A percentile compares a stretch with the other conserved stretches of the same genome.
These are phyloP conservation scores for Marsdenia floribunda DNA, from an alignment of 257 asterid species.

Conservation along the genomic window DNA sequence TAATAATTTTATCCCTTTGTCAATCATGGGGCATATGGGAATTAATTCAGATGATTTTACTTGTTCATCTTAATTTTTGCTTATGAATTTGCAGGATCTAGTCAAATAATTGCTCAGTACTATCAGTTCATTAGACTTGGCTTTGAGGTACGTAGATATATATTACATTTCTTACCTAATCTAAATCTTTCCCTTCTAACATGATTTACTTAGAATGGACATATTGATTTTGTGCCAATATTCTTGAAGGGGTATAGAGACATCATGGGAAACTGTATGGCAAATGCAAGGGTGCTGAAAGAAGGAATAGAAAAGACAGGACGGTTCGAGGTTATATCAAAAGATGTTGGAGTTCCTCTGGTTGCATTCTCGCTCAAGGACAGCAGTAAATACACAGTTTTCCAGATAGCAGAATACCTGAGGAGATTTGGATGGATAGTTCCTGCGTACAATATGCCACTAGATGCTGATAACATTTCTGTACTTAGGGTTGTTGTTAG, in stretches of 20 bases:
- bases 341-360: conserved; percentile 65
- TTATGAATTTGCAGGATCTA: not conserved
- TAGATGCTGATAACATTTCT: conserved; percentile 53
- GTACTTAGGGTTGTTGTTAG: conserved; percentile 59
- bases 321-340: conserved; percentile 48
- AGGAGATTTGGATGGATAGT: conserved; percentile 78
- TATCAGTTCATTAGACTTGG: conserved; percentile 10
- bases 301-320: conserved; percentile 47
- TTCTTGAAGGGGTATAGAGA: conserved; percentile 45
- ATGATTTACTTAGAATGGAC: too few relatives aligned
- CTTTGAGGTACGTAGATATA: conserved; percentile 6
- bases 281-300: conserved; percentile 40
- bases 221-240: too few relatives aligned
- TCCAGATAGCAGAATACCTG: conserved; percentile 56
- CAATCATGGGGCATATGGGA: too few relatives aligned
- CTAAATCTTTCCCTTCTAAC: too few relatives aligned
- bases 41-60: too few relatives aligned
- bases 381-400: conserved; percentile 48
- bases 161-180: too few relatives aligned
- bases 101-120: conserved; percentile 7
- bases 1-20: too few relatives aligned
- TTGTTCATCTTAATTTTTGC: too few relatives aligned
- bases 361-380: conserved; percentile 71
- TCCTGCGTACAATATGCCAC: conserved; percentile 81
- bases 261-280: conserved; percentile 65